Evolutionary conservation across 129 eudicot species (phyloP).

Genomic region (Erigeron canadensis): DNA sequence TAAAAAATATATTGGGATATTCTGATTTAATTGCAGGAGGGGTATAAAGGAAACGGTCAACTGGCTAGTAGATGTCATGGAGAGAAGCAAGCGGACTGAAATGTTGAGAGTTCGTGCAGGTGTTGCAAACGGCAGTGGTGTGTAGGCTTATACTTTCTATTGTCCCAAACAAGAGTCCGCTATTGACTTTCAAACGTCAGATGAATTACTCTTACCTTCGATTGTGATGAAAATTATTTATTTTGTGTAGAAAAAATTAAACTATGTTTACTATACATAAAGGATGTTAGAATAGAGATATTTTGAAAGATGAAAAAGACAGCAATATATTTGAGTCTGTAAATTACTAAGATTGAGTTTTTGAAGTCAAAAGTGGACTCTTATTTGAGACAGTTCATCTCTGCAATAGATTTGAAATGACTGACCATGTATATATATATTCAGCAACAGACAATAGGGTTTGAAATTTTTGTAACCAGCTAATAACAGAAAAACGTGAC

Average conservation of each 20-base stretch:
- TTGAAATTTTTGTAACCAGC: background rate
- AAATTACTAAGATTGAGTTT: background rate
- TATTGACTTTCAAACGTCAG: slow-evolving; percentile 14
- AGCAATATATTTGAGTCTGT: background rate
- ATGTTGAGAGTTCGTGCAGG: slow-evolving; percentile 88
- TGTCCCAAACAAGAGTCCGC: slow-evolving; percentile 23
- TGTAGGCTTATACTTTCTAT: no score
- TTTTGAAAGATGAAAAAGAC: slow-evolving; percentile 23
- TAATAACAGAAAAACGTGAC: background rate
- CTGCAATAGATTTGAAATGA: background rate
- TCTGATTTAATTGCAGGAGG: slow-evolving; percentile 47
- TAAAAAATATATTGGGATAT: background rate
- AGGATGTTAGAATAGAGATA: slow-evolving; percentile 20
- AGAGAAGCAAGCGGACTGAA: slow-evolving; percentile 89
- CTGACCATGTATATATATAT: background rate
- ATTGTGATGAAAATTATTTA: slow-evolving; percentile 20
- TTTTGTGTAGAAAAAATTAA: slow-evolving; percentile 29
- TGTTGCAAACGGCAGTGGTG: slow-evolving; percentile 42
- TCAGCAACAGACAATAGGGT: background rate
- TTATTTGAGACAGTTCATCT: background rate
- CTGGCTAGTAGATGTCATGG: slow-evolving; percentile 95
- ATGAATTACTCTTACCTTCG: slow-evolving; percentile 21
- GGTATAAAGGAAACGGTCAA: slow-evolving; percentile 88
- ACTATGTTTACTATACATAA: slow-evolving; percentile 26
- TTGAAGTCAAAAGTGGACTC: background rate